Conservation (phyloP, 2,329 filamentous ascomycete genomes). For the Pseudocercospora musae region DNA sequence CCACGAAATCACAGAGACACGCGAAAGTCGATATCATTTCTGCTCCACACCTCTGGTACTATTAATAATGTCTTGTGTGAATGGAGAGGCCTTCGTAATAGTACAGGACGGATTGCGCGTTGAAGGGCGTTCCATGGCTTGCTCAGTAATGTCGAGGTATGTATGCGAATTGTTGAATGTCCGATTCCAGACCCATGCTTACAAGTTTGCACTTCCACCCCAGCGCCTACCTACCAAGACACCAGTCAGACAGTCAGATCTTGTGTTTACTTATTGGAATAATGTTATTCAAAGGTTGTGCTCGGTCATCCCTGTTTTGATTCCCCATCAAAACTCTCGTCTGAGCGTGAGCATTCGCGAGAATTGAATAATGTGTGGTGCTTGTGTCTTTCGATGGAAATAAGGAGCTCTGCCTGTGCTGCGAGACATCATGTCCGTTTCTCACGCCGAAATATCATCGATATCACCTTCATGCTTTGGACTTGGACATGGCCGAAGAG, state of each 20-base stretch:
- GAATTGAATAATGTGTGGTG: no score
- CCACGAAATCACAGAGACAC: not conserved
- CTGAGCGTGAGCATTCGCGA: no score
- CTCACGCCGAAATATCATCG: no score
- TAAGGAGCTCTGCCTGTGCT: no score
- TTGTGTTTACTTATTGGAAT: not conserved
- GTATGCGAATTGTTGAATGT: not conserved
- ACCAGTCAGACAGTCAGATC: not conserved
- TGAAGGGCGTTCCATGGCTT: not conserved
- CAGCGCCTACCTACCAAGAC: not conserved
- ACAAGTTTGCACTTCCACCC: not conserved
- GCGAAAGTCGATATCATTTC: not conserved
- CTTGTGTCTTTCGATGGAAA: no score
- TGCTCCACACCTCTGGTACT: not conserved
- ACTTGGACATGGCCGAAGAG: no score
- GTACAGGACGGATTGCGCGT: not conserved
- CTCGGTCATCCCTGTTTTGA: no score
- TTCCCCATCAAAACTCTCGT: no score
- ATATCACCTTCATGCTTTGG: no score
- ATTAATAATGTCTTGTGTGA: not conserved
- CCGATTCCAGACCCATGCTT: not conserved
- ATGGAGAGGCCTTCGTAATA: not conserved
- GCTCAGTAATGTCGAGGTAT: not conserved
- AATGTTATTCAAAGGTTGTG: no score
- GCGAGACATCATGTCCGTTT: no score